A percentile compares a stretch with the other conserved stretches of the same genome.
Evolutionary conservation across 306 rosid genomes (phyloP).

Genomic region (Luffa acutangula): DNA sequence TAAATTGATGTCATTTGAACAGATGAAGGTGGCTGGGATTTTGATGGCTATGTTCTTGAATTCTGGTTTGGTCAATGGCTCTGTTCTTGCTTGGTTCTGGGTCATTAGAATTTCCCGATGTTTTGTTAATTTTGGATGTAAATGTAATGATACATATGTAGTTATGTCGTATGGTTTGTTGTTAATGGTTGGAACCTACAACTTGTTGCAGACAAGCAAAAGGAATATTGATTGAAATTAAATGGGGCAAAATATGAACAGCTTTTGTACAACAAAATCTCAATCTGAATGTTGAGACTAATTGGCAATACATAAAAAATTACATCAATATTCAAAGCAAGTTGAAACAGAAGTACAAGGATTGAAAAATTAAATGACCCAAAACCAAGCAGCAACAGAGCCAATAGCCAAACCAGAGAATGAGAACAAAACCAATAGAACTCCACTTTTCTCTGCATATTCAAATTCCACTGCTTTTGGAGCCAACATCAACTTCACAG

Average conservation of each 20-base stretch:
- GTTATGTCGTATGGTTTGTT: too few relatives aligned
- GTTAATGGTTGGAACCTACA: too few relatives aligned
- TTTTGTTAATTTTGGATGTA: not conserved
- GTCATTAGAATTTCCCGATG: slow-evolving; percentile 15
- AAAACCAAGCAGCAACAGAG: slow-evolving; percentile 78
- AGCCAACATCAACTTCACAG: slow-evolving; percentile 69
- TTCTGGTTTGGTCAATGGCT: slow-evolving; percentile 59
- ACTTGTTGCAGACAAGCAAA: too few relatives aligned
- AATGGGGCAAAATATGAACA: too few relatives aligned
- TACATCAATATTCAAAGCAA: too few relatives aligned
- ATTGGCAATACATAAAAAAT: too few relatives aligned
- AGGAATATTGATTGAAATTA: too few relatives aligned
- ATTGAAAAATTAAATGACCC: slow-evolving; percentile 39
- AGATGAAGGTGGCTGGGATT: slow-evolving; percentile 70
- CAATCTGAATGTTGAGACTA: too few relatives aligned
- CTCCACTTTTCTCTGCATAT: slow-evolving; percentile 70
- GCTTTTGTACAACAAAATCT: too few relatives aligned
- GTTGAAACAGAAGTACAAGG: too few relatives aligned
- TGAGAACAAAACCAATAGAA: slow-evolving; percentile 48
- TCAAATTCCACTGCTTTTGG: slow-evolving; percentile 61
- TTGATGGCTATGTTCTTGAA: slow-evolving; percentile 46
- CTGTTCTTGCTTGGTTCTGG: slow-evolving; percentile 86
- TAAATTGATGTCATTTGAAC: slow-evolving; percentile 49
- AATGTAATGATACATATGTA: too few relatives aligned
- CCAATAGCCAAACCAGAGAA: slow-evolving; percentile 65